phyloP scores from a whole-genome alignment of 2,329 filamentous ascomycete genomes.

The Diaporthe citriasiana region DNA sequence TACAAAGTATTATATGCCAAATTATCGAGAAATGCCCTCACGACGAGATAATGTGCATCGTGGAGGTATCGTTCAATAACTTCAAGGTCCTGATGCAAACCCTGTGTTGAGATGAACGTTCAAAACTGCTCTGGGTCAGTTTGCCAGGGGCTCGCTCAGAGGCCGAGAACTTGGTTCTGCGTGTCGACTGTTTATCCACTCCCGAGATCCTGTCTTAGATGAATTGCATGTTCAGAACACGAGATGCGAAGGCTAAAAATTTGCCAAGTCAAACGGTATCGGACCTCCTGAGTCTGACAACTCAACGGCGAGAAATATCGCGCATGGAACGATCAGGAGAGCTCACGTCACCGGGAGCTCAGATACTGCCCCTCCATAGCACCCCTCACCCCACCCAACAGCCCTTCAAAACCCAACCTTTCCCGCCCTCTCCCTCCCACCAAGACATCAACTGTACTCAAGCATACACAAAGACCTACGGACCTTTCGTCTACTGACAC shows the following conservation, averaged over 20 bases:
- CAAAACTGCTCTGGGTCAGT: neutral
- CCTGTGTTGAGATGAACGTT: neutral
- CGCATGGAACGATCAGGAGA: conserved; percentile 39
- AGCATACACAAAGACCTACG: conserved; percentile 27
- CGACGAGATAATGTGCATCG: neutral
- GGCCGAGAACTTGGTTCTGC: conserved; percentile 18
- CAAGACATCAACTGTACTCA: conserved; percentile 20
- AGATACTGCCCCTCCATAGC: conserved; percentile 36
- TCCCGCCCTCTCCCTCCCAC: conserved; percentile 45
- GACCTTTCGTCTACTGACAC: conserved; percentile 12
- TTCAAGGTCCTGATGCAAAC: neutral
- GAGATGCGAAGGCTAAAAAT: conserved; percentile 31
- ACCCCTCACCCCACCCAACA: conserved; percentile 39
- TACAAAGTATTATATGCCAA: neutral
- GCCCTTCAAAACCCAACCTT: conserved; percentile 27
- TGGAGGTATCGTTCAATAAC: neutral
- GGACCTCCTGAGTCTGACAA: conserved; percentile 40
- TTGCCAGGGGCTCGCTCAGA: conserved; percentile 27
- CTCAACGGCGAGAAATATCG: conserved; percentile 42
- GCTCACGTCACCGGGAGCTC: conserved; percentile 40
- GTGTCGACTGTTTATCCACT: conserved; percentile 35
- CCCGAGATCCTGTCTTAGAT: conserved; percentile 8
- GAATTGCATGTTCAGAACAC: conserved; percentile 35
- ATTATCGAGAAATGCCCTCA: neutral
- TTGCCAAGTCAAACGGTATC: conserved; percentile 38